Conservation (phyloP, 1,284 basidiomycete genomes). For the Boletus sp. region DNA sequence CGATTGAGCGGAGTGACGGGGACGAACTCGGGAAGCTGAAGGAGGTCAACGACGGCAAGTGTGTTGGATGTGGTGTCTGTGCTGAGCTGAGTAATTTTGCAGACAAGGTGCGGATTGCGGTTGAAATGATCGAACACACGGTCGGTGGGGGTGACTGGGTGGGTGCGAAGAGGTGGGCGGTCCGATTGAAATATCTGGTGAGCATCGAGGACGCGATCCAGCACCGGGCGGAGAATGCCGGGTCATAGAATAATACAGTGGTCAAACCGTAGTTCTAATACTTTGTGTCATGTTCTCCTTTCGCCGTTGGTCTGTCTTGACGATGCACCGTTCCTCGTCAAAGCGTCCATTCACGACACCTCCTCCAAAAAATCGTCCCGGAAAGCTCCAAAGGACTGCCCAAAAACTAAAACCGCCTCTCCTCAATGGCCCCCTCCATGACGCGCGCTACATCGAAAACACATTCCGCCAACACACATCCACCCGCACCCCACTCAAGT, state of each 20-base stretch:
- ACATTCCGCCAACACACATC: background rate
- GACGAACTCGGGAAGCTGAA: constrained; percentile 50
- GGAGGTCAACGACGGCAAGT: constrained; percentile 62
- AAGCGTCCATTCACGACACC: constrained; percentile 18
- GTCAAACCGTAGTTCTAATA: too few species aligned
- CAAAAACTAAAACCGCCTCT: background rate
- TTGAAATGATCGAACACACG: constrained; percentile 48
- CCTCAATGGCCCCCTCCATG: constrained; percentile 25
- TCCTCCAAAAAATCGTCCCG: constrained; percentile 2
- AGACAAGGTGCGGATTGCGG: constrained; percentile 56
- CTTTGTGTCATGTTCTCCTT: background rate
- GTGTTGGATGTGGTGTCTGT: background rate
- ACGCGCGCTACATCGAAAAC: constrained; percentile 22
- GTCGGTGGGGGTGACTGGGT: constrained; percentile 58
- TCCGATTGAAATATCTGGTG: constrained; percentile 75
- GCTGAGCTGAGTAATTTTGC: constrained; percentile 6
- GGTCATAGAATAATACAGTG: too few species aligned
- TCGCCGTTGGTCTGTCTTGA: background rate
- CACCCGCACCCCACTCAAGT: constrained; percentile 28
- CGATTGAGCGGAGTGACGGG: constrained; percentile 64
- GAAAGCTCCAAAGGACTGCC: constrained; percentile 10
- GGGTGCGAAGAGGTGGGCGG: constrained; percentile 56
- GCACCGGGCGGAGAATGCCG: constrained; percentile 43
- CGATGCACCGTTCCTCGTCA: constrained; percentile 8
- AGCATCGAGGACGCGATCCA: constrained; percentile 72